Evolutionary conservation across 108 stramenopile species (phyloP), one percentile per base, ranked within the genome.

Genomic region (Fistulifera pelliculosa): DNA sequence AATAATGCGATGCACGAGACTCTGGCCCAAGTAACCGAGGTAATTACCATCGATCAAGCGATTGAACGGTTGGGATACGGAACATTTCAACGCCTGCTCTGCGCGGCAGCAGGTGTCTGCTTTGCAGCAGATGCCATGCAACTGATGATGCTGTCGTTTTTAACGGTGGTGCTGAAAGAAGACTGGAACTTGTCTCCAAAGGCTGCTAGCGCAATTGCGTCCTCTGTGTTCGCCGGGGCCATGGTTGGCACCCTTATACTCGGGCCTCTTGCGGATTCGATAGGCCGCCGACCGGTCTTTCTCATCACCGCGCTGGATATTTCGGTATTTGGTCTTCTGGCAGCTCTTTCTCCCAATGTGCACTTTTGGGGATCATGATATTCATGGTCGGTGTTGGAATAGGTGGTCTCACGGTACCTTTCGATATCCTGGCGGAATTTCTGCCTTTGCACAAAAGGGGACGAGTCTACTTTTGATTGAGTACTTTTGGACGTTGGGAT

Each of bases 91-190:
- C 16, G 62, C 6, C 18, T 48, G 1, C 66, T 94, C 24, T 53
- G 86, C 41, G 64, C 70, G 25, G 82, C 88, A 0, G 75, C 83
- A 10, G 93, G 93, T 11, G 44, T 90, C 1, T 85, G 85, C 47
- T 94, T 94, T 78, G 79, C 80, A 2, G 71, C 85, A 10, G 93
- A 94, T 58, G 81, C 83, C 28, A 79, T 87, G 55, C 84, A 94
- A 68, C 68, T 90, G 10, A 61, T 87, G 50, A 35, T 88, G 10
- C 64, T 94, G 15, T 71, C 73, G 0, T 87, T 94, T 45, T 44
- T 94, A 1, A 60, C 88, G 14, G 38, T 74, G 38, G 80, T 79
- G 19, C 57, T 90, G 14, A 67, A 82, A 41, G 56, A 51, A n/a
- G 76, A 83, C 38, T 90, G 85, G 85, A 56, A 66, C 10, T 60